Conservation (phyloP, 2,329 filamentous ascomycete species). For the Hirsutella thompsonii region DNA sequence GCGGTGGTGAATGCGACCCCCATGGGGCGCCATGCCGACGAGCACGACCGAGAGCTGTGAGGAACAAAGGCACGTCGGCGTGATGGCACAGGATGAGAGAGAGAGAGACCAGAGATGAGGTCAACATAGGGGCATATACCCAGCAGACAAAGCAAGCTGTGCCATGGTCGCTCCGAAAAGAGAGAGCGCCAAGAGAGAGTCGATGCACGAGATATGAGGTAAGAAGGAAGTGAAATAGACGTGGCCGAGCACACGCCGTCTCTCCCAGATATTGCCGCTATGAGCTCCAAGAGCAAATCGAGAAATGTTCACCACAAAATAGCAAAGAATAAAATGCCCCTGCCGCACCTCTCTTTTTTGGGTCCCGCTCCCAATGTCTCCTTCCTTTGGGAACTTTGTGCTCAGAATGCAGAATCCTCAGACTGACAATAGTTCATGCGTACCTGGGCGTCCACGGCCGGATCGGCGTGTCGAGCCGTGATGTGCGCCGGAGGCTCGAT, state of each 20-base stretch:
- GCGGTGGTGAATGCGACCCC: constrained; percentile 51
- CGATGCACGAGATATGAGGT: too few relatives aligned
- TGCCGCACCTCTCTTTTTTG: too few relatives aligned
- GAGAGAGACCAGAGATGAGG: background rate
- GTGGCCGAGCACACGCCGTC: too few relatives aligned
- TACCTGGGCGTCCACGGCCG: background rate
- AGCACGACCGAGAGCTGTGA: constrained; percentile 23
- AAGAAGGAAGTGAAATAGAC: too few relatives aligned
- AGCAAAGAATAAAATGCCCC: too few relatives aligned
- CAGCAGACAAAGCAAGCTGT: too few relatives aligned
- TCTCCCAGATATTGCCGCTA: too few relatives aligned
- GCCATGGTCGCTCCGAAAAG: too few relatives aligned
- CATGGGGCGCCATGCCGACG: constrained; percentile 10
- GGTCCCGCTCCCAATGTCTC: too few relatives aligned
- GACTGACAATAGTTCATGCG: constrained; percentile 10
- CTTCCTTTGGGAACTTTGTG: background rate
- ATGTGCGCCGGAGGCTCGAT: background rate
- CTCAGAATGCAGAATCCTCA: constrained; percentile 10
- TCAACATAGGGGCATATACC: background rate
- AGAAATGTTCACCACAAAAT: too few relatives aligned
- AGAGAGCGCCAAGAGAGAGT: too few relatives aligned
- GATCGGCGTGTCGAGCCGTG: background rate
- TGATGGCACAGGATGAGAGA: background rate
- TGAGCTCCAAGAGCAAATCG: too few relatives aligned
- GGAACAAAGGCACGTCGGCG: background rate